Conservation (phyloP, 768 basidiomycete genomes). For the Mycena chlorophos region DNA sequence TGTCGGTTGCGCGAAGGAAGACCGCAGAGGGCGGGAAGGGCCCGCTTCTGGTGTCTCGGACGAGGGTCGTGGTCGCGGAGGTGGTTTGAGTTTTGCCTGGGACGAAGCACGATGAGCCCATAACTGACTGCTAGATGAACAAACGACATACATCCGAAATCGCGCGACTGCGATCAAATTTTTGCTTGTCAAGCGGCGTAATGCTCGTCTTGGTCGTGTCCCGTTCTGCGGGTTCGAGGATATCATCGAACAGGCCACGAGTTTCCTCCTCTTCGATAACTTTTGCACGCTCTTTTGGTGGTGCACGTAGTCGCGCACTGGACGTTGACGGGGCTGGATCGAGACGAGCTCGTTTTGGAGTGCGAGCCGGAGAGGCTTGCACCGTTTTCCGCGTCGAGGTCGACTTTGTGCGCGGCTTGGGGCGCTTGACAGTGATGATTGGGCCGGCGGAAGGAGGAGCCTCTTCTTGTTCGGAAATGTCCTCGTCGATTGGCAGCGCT, state of each 20-base stretch:
- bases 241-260: constrained; percentile 80
- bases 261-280: constrained; percentile 63
- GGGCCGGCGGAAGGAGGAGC: constrained; percentile 24
- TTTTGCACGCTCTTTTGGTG: constrained; percentile 60
- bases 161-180: constrained; percentile 73
- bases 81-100: constrained; percentile 45
- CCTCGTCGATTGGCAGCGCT: constrained; percentile 22
- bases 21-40: constrained; percentile 64
- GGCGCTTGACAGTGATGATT: constrained; percentile 25
- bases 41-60: constrained; percentile 37
- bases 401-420: constrained; percentile 24
- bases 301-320: constrained; percentile 55
- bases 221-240: constrained; percentile 66
- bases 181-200: constrained; percentile 55
- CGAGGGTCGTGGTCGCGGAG: constrained; percentile 34
- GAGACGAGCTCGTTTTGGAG: constrained; percentile 50
- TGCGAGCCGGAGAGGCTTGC: constrained; percentile 28
- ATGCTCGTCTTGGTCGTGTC: constrained; percentile 73
- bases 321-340: constrained; percentile 34
- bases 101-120: constrained; percentile 4
- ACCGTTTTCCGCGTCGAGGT: constrained; percentile 27
- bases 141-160: constrained; percentile 65
- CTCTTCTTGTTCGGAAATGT: constrained; percentile 37
- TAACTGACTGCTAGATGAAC: constrained; percentile 11
- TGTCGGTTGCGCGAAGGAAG: constrained; percentile 47